Evolutionary conservation across 768 basidiomycete species (phyloP).

Genomic region (Mycena pura): DNA sequence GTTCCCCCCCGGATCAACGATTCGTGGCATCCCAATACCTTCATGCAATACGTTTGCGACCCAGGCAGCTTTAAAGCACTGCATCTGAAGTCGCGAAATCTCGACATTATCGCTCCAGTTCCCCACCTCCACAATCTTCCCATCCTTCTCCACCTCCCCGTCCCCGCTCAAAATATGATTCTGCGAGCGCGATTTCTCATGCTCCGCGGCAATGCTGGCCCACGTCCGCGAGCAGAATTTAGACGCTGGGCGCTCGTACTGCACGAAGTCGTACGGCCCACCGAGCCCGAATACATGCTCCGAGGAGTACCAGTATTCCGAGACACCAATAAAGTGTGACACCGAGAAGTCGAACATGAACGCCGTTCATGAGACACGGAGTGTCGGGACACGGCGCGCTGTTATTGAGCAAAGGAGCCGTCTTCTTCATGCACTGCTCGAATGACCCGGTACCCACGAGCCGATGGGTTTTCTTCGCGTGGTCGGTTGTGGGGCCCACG

Average conservation of each 20-base stretch:
- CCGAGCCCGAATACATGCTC: conserved; percentile 96
- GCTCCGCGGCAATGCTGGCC: conserved; percentile 73
- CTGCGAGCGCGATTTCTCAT: conserved; percentile 57
- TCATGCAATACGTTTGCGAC: conserved; percentile 95
- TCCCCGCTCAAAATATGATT: conserved; percentile 62
- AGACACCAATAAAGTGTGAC: conserved; percentile 95
- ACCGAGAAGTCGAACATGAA: conserved; percentile 95
- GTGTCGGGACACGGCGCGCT: conserved; percentile 79
- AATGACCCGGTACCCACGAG: conserved; percentile 92
- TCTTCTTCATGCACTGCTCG: conserved; percentile 76
- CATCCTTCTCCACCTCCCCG: conserved; percentile 67
- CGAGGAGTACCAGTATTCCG: conserved; percentile 99
- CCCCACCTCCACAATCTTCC: conserved; percentile 66
- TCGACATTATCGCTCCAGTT: conserved; percentile 81
- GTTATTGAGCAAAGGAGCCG: conserved; percentile 84
- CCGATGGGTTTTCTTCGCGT: conserved; percentile 59
- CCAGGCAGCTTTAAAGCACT: conserved; percentile 99
- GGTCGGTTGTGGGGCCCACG: conserved; percentile 43
- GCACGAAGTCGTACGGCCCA: conserved; percentile 94
- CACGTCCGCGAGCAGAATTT: conserved; percentile 85
- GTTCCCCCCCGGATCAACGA: conserved; percentile 87
- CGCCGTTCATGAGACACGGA: conserved; percentile 93
- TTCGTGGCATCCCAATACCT: conserved; percentile 92
- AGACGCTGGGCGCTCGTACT: conserved; percentile 92
- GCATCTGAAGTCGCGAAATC: conserved; percentile 88